phyloP scores from a whole-genome alignment of 164 flowering plant species.

The Stephania yunnanensis region DNA sequence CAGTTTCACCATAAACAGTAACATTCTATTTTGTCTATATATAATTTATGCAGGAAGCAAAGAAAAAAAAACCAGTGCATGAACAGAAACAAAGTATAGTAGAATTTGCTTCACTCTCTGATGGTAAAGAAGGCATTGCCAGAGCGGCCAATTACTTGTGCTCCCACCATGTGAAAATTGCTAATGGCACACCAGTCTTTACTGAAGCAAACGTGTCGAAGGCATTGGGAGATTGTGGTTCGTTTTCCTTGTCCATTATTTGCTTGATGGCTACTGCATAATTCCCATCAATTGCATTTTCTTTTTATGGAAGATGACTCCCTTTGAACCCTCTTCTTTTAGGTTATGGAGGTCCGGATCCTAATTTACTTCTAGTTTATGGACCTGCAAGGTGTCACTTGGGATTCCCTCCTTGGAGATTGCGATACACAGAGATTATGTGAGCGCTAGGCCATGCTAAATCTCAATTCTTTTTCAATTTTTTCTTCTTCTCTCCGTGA shows the following conservation, averaged over 20 bases:
- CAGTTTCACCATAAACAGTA: not conserved
- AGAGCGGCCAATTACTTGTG: conserved; percentile 72
- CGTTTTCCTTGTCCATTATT: conserved; percentile 13
- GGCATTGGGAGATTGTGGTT: conserved; percentile 64
- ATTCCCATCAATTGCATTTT: not conserved
- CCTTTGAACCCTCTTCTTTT: not conserved
- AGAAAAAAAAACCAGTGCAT: conserved; percentile 14
- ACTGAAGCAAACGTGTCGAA: conserved; percentile 54
- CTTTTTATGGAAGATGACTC: not conserved
- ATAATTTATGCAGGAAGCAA: conserved; percentile 39
- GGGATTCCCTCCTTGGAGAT: conserved; percentile 87
- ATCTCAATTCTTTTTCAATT: not conserved
- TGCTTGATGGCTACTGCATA: not conserved
- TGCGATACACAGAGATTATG: conserved; percentile 41
- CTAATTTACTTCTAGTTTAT: conserved; percentile 70
- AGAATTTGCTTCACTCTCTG: conserved; percentile 63
- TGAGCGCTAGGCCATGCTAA: conserved; percentile 28
- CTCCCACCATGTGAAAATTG: conserved; percentile 31
- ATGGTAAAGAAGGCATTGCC: conserved; percentile 78
- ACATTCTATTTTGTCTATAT: not conserved
- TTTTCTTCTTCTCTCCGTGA: not conserved
- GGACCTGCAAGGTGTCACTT: conserved; percentile 86
- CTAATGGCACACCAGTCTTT: conserved; percentile 29
- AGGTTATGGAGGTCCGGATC: conserved; percentile 74
- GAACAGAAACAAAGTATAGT: conserved; percentile 30